Percentiles rank a stretch among this genome's conserved stretches.
phyloP scores from a whole-genome alignment of 139 green algal species.

The Mesotaenium endlicherianum region DNA sequence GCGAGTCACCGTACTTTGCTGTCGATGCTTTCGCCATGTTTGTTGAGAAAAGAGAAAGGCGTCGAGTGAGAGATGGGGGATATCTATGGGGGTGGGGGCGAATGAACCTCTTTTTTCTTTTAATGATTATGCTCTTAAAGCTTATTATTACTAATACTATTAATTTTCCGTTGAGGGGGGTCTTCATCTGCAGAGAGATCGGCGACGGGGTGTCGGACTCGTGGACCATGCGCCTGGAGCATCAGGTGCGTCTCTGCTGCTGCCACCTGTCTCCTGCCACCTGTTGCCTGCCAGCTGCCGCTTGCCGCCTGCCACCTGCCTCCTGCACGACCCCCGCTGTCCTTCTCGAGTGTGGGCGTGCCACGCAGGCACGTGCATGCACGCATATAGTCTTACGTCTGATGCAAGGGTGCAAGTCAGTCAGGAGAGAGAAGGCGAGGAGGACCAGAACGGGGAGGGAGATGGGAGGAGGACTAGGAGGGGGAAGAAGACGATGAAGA shows the following conservation, averaged over 20 bases:
- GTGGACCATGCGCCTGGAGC: conserved; percentile 26
- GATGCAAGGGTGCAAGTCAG: neutral
- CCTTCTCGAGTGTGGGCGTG: neutral
- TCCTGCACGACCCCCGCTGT: neutral
- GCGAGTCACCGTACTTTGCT: too few species aligned
- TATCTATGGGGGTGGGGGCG: too few species aligned
- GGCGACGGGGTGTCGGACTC: conserved; percentile 27
- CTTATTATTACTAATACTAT: too few species aligned
- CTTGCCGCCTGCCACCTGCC: neutral
- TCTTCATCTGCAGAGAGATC: conserved; percentile 15
- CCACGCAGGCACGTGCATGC: neutral
- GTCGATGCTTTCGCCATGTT: too few species aligned
- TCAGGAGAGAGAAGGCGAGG: neutral
- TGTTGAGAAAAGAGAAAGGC: too few species aligned
- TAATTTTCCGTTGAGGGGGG: too few species aligned
- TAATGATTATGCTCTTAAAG: too few species aligned
- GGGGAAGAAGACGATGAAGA: too few species aligned
- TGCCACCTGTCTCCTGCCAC: neutral
- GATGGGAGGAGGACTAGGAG: too few species aligned
- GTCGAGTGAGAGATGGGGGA: too few species aligned
- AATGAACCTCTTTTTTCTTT: too few species aligned
- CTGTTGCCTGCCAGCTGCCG: neutral
- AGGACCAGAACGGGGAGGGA: too few species aligned
- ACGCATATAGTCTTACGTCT: neutral
- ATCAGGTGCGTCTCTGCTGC: conserved; percentile 22